Evolutionary conservation across 176 grass and related monocot species (phyloP).

Genomic region (Zea luxurians): DNA sequence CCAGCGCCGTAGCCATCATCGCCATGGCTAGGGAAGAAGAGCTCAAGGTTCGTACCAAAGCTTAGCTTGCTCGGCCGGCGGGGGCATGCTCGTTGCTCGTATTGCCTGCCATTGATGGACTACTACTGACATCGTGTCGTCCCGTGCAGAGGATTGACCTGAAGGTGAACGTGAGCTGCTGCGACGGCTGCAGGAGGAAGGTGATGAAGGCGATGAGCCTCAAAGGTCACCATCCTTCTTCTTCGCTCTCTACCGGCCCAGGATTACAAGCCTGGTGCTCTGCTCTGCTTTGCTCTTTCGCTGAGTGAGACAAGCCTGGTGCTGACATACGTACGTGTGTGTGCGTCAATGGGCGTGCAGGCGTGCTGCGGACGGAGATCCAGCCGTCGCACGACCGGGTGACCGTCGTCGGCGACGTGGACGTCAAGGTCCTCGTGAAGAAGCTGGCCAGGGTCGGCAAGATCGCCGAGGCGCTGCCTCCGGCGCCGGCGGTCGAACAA

Average conservation of each 20-base stretch:
- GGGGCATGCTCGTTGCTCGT: not conserved
- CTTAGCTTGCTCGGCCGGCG: not conserved
- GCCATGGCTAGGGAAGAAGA: constrained; percentile 72
- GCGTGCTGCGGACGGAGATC: constrained; percentile 79
- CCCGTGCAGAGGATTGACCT: constrained; percentile 75
- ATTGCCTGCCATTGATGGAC: not conserved
- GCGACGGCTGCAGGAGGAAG: constrained; percentile 90
- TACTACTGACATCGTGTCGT: not conserved
- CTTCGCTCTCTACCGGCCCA: not conserved
- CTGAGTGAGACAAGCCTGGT: not conserved
- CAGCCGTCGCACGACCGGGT: constrained; percentile 73
- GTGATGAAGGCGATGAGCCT: constrained; percentile 82
- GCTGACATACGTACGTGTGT: not conserved
- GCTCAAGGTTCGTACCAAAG: constrained; percentile 42
- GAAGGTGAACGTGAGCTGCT: constrained; percentile 91
- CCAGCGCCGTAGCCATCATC: constrained; percentile 44
- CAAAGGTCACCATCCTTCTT: constrained; percentile 46
- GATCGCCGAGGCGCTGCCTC: constrained; percentile 49
- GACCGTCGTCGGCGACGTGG: constrained; percentile 75
- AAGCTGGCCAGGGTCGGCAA: constrained; percentile 74
- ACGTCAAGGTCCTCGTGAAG: constrained; percentile 59
- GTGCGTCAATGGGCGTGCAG: constrained; percentile 31
- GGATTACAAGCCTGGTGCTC: no score
- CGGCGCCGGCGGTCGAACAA: not conserved
- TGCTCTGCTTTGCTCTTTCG: not conserved